Percentiles rank a stretch among this genome's conserved stretches.
Conservation (phyloP, 2,329 filamentous ascomycete genomes). For the Blastomyces emzantsi region DNA sequence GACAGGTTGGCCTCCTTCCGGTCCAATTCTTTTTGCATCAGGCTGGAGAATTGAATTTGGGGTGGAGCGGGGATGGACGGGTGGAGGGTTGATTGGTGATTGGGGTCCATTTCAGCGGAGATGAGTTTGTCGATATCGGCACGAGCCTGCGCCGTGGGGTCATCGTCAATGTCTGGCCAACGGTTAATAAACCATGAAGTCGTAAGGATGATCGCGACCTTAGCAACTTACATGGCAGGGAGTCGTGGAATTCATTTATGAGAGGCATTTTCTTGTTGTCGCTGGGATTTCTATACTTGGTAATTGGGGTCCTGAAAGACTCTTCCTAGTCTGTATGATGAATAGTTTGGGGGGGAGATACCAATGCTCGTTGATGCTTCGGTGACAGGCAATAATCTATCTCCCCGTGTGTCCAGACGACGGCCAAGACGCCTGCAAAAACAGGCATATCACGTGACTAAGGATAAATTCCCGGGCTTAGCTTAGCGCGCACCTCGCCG, state of each 20-base stretch:
- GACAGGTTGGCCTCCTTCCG: constrained; percentile 56
- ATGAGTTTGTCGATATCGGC: constrained; percentile 62
- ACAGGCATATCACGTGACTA: no score
- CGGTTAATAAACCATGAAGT: constrained; percentile 14
- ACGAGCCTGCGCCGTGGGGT: constrained; percentile 54
- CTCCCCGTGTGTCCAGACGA: no score
- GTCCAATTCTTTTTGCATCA: constrained; percentile 59
- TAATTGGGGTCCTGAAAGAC: background rate
- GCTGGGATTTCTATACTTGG: background rate
- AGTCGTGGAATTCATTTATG: constrained; percentile 63
- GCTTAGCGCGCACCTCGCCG: no score
- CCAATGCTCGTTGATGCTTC: background rate
- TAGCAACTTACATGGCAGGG: constrained; percentile 60
- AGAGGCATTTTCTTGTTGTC: constrained; percentile 49
- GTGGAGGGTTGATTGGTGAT: constrained; percentile 45
- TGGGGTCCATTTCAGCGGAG: constrained; percentile 50
- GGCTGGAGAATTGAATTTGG: constrained; percentile 51
- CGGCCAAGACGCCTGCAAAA: no score
- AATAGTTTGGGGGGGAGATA: no score
- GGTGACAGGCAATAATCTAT: background rate
- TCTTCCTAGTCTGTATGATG: background rate
- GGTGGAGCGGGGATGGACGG: constrained; percentile 49
- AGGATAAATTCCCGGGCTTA: no score
- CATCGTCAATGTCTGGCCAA: constrained; percentile 65
- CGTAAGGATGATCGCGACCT: background rate